Evolutionary conservation across 305 asterid species (phyloP), one percentile per base, ranked within the genome.

Genomic region (Fraxinus sp.): DNA sequence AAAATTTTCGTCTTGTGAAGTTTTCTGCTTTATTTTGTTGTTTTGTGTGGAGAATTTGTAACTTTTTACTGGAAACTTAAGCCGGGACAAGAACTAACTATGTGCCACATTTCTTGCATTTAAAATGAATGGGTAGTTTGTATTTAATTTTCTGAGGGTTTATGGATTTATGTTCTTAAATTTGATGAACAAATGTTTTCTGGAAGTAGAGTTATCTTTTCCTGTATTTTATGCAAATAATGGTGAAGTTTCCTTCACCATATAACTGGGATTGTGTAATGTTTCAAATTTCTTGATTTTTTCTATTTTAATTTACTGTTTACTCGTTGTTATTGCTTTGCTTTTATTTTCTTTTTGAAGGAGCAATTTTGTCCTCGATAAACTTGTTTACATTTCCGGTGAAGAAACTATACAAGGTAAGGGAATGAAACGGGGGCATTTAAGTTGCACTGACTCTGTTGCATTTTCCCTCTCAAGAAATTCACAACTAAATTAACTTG

Each of bases 81-180:
- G 78, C 81, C 82, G 74, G 83, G 72, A 73, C 64, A 80, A 13
- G 80, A 78, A 75, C 30, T 85, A 70, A 76, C 72, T 37, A 24
- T 72, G 6, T n/a, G 81, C 77, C 71, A 41, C 77, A 46, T 75
- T 4, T 80, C 32, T 80, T 82, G 78, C 81, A 41, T 74, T 80
- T 68, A 32, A 73, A 68, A 68, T 28, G 75, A 78, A 73, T 74
- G 77, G 80, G 82, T 46, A 26, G 78, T 7, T 33, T 76, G 74
- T 64, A 13, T 52, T 78, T 77, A 7, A 76, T 49, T 52, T 66
- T 77, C 74, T 39, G 44, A 68, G 36, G 7, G 73, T 49, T 59
- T 44, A 28, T 30, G 52, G 32, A 41, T 35, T 36, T 49, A 55
- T 52, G 7, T 70, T 32, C 79, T 77, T 78, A 71, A 26, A 14